Base-by-base conservation (phyloP, 306 rosid species). In the Begonia fuchsioides region DNA sequence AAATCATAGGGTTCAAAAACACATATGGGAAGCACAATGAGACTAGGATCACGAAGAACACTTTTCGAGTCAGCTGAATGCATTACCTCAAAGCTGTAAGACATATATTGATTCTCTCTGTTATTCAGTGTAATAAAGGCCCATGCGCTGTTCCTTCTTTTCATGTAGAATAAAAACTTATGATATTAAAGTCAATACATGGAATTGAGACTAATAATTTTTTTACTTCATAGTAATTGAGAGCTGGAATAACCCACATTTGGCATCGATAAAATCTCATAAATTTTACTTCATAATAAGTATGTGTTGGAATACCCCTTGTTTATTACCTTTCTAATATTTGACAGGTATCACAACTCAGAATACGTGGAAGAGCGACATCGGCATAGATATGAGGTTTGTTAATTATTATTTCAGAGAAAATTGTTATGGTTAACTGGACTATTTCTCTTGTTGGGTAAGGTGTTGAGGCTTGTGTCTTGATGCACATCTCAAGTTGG, bases 21-120 rank as follows among this genome's bases (percentile, higher is more conserved):
- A 2, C 98, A 85, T 62, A 90, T 85, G 95, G 98, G 98, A 59
- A 85, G 87, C 68, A 85, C 98, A 46, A 85, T 90, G 98, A 77
- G 98, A 68, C 81, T 90, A 52, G 98, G 98, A 77, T 82, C 94
- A 66, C 83, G 98, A 53, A 81, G 64, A 77, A 90, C 98, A 44
- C 72, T 82, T 50, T 73, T 90, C 50, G 82, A 79, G 69, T 59
- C 81, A 38, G 77, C 83, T 60, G 76, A 79, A 63, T 90, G 76
- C 68, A 62, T 77, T 67, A 79, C 98, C 63, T 75, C 94, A 57
- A 85, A 80, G 73, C 78, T 90, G 98, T 90, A 85, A 52, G 93
- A 74, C 40, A 40, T 55, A 51, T 68, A 59, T 61, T 62, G n/a
- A 17, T 39, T 19, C 15, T 40, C 17, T 13, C 18, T 17, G 17